Evolutionary conservation across 2,329 filamentous ascomycete species (phyloP).

Genomic region (Fusarium sororula): DNA sequence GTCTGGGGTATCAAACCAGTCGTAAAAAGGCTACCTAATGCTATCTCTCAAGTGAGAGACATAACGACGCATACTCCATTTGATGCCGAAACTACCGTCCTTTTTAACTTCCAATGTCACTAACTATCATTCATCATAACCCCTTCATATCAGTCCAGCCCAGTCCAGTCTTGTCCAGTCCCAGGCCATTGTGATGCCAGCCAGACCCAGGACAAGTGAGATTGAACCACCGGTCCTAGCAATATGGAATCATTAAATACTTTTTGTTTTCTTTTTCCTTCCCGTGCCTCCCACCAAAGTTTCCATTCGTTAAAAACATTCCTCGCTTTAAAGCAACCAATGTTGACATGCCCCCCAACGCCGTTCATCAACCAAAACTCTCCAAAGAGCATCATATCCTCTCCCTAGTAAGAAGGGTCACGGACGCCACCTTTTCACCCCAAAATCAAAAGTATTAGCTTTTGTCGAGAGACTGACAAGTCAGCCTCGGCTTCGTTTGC

Average conservation of each 20-base stretch:
- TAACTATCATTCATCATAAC: conserved; percentile 29
- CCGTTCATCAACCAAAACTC: conserved; percentile 34
- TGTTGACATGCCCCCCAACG: conserved; percentile 32
- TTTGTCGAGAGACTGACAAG: background rate
- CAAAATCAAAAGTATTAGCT: conserved; percentile 3
- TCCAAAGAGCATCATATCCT: conserved; percentile 21
- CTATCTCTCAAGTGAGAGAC: conserved; percentile 3
- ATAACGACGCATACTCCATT: conserved; percentile 26
- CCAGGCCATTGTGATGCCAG: conserved; percentile 1
- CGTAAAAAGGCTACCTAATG: conserved; percentile 30
- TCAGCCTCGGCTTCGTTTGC: conserved; percentile 5
- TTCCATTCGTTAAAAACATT: conserved; percentile 32
- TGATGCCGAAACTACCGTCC: conserved; percentile 19
- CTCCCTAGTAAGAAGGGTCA: background rate
- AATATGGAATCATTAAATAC: conserved; percentile 29
- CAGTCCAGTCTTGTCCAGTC: background rate
- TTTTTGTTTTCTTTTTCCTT: conserved; percentile 29
- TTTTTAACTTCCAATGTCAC: conserved; percentile 25
- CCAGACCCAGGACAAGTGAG: conserved; percentile 7
- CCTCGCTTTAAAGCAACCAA: conserved; percentile 28
- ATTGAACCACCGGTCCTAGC: conserved; percentile 12
- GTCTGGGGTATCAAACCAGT: conserved; percentile 35
- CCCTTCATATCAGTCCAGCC: background rate
- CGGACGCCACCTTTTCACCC: conserved; percentile 1
- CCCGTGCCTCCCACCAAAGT: conserved; percentile 3